Percentiles rank a stretch among this genome's conserved stretches.
These are phyloP conservation scores for Colletotrichum chrysophilum DNA, from an alignment of 2,329 filamentous ascomycete species.

Conservation along the genomic window DNA sequence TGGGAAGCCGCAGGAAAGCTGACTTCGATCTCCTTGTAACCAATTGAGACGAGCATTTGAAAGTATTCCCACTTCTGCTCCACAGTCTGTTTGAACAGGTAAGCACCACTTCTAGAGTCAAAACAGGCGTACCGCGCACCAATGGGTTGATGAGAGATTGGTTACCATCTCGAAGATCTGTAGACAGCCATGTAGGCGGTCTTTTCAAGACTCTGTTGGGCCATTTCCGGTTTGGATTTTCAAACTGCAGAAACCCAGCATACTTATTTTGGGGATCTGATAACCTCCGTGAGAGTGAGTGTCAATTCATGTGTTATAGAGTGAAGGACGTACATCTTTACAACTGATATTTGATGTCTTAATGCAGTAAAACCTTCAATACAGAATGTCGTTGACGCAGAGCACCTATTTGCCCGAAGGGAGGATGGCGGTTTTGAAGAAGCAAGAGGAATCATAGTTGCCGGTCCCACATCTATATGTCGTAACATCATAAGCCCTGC, in stretches of 20 bases:
- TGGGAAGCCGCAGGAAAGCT: conserved; percentile 1
- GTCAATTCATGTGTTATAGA: not conserved
- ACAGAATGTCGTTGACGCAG: not conserved
- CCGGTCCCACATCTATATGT: not conserved
- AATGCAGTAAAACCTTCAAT: not conserved
- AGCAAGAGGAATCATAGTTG: not conserved
- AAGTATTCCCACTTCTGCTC: conserved; percentile 6
- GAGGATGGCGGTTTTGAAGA: not conserved
- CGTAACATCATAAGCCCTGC: not conserved
- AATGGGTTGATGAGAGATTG: not conserved
- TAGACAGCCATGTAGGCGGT: not conserved
- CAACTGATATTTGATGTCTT: not conserved
- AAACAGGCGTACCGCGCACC: not conserved
- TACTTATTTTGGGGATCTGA: not conserved
- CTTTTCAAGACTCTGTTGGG: not conserved
- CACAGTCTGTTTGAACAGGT: not conserved
- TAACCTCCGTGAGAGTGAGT: not conserved
- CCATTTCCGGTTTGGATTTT: not conserved
- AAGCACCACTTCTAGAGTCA: not conserved
- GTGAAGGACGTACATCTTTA: not conserved
- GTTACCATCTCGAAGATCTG: not conserved
- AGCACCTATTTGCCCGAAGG: not conserved
- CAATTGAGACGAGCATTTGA: conserved; percentile 3
- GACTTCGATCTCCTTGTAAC: not conserved
- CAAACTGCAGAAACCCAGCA: not conserved